phyloP scores from a whole-genome alignment of 2,329 filamentous ascomycete genomes.

The Cordyceps fumosorosea region DNA sequence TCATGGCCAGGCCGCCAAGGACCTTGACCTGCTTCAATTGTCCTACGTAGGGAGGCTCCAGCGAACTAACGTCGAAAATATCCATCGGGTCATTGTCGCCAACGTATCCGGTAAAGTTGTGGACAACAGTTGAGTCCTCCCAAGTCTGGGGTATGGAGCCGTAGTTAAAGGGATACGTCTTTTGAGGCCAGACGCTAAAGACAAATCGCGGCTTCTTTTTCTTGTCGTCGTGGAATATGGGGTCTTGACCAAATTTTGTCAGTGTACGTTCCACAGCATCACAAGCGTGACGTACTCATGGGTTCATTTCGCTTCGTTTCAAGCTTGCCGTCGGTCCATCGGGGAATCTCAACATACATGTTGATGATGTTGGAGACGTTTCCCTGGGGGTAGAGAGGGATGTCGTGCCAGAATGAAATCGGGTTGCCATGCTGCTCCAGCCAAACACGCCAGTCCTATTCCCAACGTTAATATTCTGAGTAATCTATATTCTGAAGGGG shows the following conservation, averaged over 20 bases:
- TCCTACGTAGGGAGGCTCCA: slow-evolving; percentile 28
- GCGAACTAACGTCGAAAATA: slow-evolving; percentile 31
- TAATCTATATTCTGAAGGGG: not conserved
- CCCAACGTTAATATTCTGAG: not conserved
- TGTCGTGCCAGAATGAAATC: slow-evolving; percentile 37
- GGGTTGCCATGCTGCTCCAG: slow-evolving; percentile 32
- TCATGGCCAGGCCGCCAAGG: slow-evolving; percentile 32
- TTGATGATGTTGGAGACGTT: slow-evolving; percentile 29
- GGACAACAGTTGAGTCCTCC: slow-evolving; percentile 35
- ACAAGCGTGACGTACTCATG: slow-evolving; percentile 24
- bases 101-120: slow-evolving; percentile 29
- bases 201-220: slow-evolving; percentile 31
- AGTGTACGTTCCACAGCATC: not conserved
- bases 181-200: slow-evolving; percentile 37
- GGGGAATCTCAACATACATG: slow-evolving; percentile 35
- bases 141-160: slow-evolving; percentile 39
- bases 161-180: slow-evolving; percentile 36
- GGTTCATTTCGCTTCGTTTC: slow-evolving; percentile 33
- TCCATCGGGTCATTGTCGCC: slow-evolving; percentile 39
- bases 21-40: slow-evolving; percentile 37
- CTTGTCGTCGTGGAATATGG: slow-evolving; percentile 36
- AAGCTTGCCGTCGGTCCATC: slow-evolving; percentile 36
- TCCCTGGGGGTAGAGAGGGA: slow-evolving; percentile 32
- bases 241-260: slow-evolving; percentile 21
- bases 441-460: slow-evolving; percentile 35